These are phyloP conservation scores for Talaromyces sp. DNA, from an alignment of 2,329 filamentous ascomycete genomes.

Conservation along the genomic window DNA sequence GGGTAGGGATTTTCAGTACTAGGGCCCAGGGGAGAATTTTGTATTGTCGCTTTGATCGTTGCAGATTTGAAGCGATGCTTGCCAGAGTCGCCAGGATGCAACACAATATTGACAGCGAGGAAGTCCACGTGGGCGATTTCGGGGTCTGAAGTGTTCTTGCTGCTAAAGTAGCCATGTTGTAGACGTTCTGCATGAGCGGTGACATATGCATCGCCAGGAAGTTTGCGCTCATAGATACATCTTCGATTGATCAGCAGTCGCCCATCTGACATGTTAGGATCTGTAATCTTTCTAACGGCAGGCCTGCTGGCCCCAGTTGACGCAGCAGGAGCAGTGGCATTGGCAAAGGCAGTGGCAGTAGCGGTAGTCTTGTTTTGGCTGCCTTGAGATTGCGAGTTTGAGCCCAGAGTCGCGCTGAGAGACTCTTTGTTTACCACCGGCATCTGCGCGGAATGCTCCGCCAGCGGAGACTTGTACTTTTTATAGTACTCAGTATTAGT, in stretches of 20 bases:
- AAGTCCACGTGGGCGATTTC: slow-evolving; percentile 47
- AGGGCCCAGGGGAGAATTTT: slow-evolving; percentile 20
- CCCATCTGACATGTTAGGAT: slow-evolving; percentile 38
- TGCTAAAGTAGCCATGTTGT: slow-evolving; percentile 49
- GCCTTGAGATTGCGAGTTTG: slow-evolving; percentile 6
- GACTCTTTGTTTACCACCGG: background rate
- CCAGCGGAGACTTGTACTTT: slow-evolving; percentile 4
- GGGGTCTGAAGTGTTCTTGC: slow-evolving; percentile 41
- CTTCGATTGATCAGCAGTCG: slow-evolving; percentile 38
- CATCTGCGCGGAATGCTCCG: slow-evolving; percentile 11
- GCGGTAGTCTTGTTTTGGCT: background rate
- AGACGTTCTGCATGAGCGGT: slow-evolving; percentile 51
- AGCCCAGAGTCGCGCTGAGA: background rate
- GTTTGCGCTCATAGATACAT: slow-evolving; percentile 49
- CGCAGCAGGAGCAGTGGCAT: background rate
- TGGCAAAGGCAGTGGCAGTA: background rate
- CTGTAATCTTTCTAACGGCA: slow-evolving; percentile 16
- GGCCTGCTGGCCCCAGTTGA: background rate
- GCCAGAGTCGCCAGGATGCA: slow-evolving; percentile 44
- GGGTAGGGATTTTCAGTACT: slow-evolving; percentile 5
- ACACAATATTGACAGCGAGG: slow-evolving; percentile 49
- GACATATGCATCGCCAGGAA: slow-evolving; percentile 49
- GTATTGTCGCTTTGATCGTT: slow-evolving; percentile 41
- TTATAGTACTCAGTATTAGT: background rate
- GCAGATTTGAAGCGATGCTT: slow-evolving; percentile 49